Base-by-base conservation (phyloP, 192 early-diverging fungal species). In the Coemansia sp. region DNA sequence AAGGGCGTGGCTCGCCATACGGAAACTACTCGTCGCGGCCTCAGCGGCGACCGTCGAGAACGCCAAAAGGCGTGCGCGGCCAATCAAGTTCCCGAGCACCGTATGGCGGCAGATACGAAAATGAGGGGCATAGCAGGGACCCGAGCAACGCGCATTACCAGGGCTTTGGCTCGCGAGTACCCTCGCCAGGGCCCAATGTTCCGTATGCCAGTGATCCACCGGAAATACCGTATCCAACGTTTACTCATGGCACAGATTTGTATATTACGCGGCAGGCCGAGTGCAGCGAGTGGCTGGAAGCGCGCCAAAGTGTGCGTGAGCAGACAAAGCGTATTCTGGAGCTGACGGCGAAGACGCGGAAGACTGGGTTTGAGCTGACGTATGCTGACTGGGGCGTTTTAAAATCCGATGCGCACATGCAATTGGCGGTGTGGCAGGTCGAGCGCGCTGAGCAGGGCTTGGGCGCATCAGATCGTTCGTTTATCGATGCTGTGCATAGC, bases 381-480 rank as follows among this genome's bases (percentile, higher is more conserved):
- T 67, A 71, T 40, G 54, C 72, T 1, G 52, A 59, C 12, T 80
- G 71, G 77, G 64, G 64, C 51, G 72, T 74, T 40, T 59, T 60
- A 10, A 70, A 65, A 59, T 56, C 77, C 3, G 77, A 80, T 6
- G 61, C 68, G 10, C 77, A 70, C 44, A 65, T 64, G 40, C 77
- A 80, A 59, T 50, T 80, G 21, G 77, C 77, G 0, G 12, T 54
- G 20, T 74, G 71, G 77, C 77, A 80, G 47, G 56, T 80, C 1
- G 77, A 80, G 62, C 77, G 77, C 4, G 77, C 71, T n/a, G 77
- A 80, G 54, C 68, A 71, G 34, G 77, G 77, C 0, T 68, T 80
- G 6, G 66, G 66, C 2, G n/a, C 65, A 11, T 42, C 61, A 2
- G 61, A 51, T 49, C 57, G 60, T 5, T 60, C 71, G 49, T 34